Base-by-base conservation (phyloP, 768 basidiomycete genomes). In the Lactarius indigo region DNA sequence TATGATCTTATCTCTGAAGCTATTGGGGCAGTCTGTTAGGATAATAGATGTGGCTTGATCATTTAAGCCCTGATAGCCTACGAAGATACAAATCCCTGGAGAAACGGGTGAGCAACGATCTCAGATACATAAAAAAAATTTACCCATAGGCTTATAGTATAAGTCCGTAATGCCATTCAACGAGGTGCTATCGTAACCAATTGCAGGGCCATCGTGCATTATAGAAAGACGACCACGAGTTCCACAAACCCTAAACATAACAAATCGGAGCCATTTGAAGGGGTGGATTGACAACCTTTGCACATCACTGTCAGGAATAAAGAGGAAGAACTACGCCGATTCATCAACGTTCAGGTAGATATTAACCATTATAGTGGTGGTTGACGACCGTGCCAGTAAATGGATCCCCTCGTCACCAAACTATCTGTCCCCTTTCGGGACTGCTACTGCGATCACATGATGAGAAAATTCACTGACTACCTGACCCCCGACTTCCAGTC, bases 201-300 rank as follows among this genome's bases (percentile, higher is more conserved):
- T 30, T 31, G 13, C 8, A 2, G 23, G 15, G n/a, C 55, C 61
- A 7, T 31, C 4, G 5, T 39, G 54, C 42, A 37, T 55, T 5
- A 10, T 17, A 41, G 61, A 50, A 4, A 47, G 44, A 12, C 10
- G 1, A n/a, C 44, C 44, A 20, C 10, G 52, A 15, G 52, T 52
- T 39, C 61, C 61, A 54, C 61, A 62, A 17, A 62, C 55, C 12
- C 37, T 5, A 7, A 54, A 62, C 54, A 63, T 41, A n/a, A 63
- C 54, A 31, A 30, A 63, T 1, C 54, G 39, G 4, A 63, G 10
- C 52, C 52, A 63, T 55, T 13, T 52, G 15, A 55, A 63, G 28
- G 61, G 44, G 3, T 18, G 23, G 60, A 61, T 13, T 6, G 60
- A 33, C 1, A 62, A 37, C 39, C 61, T 54, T 26, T 39, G 50